phyloP scores from a whole-genome alignment of 768 basidiomycete species.

The Trametes sanguinea region DNA sequence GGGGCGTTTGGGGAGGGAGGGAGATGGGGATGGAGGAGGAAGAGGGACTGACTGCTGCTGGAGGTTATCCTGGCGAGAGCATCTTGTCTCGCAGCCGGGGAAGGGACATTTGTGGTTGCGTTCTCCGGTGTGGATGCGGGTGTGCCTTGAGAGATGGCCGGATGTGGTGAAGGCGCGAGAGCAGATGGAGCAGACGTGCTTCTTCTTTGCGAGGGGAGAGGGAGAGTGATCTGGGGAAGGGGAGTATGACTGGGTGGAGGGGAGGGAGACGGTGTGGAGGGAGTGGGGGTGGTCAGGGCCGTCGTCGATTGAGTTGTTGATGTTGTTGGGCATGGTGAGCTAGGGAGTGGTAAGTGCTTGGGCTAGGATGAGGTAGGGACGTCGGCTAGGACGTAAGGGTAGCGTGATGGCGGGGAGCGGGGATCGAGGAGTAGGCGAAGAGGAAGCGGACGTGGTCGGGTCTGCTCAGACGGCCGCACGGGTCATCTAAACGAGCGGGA shows the following conservation, averaged over 20 bases:
- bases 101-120: conserved; percentile 92
- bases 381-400: conserved; percentile 19
- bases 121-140: conserved; percentile 90
- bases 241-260: not conserved
- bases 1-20: not conserved
- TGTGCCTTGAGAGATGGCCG: conserved; percentile 85
- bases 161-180: conserved; percentile 83
- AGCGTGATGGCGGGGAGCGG: conserved; percentile 10
- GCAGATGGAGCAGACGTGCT: conserved; percentile 71
- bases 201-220: conserved; percentile 27
- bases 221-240: not conserved
- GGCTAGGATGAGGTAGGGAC: not conserved
- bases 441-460: not conserved
- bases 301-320: not conserved
- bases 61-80: conserved; percentile 88
- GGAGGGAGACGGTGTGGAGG: not conserved
- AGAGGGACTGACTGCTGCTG: conserved; percentile 53
- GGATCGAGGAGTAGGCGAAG: not conserved
- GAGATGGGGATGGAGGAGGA: not conserved
- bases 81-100: conserved; percentile 92
- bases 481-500: not conserved
- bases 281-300: conserved; percentile 7
- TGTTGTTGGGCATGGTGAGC: not conserved
- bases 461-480: not conserved
- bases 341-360: not conserved